Evolutionary conservation across 2,329 filamentous ascomycete species (phyloP), one percentile per base, ranked within the genome.

Genomic region (Penicillium vulpinum): DNA sequence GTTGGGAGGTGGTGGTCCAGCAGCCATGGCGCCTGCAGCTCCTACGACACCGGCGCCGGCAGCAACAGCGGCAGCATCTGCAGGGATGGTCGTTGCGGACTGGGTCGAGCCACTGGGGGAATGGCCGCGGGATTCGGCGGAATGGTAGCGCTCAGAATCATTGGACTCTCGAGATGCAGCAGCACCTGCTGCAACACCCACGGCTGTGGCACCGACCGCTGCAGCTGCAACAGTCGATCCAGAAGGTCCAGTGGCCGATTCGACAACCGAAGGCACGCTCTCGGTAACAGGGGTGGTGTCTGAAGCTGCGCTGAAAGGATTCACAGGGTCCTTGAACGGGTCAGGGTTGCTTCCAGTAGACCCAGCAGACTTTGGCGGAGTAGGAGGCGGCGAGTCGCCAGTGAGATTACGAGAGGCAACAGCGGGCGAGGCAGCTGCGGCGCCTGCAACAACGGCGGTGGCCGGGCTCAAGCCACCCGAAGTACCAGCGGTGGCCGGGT

Each of bases 271-370:
- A 28, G 69, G 64, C 2, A 60, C 52, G 13, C 54, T 50, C 4
- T 56, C 57, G 5, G 51, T 36, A 22, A 49, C 38, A 3, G 58
- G 44, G 5, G 49, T 31, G 5, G 51, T 36, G n/a, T n/a, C n/a
- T n/a, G n/a, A n/a, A n/a, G 58, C 44, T 36, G 82, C 81, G 48
- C 84, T 86, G 73, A 94, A 94, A 21, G 90, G 91, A 70, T 94
- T 91, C 58, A 80, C 78, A 2, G 81, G 77, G 67, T 87, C 80
- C 50, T 78, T 76, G 72, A 78, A 78, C 7, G 76, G 75, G 79
- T 81, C 61, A 69, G 72, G 64, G 66, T 68, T 40, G 75, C 78
- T 62, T 59, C 66, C 33, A 75, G 59, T 75, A 66, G 73, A 74
- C 73, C 66, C 33, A 75, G 59, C 75, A 66, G 73, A 74, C 73